Percentiles rank a stretch among this genome's conserved stretches.
Evolutionary conservation across 2,329 filamentous ascomycete genomes (phyloP).

Genomic region (Colletotrichum sp.): DNA sequence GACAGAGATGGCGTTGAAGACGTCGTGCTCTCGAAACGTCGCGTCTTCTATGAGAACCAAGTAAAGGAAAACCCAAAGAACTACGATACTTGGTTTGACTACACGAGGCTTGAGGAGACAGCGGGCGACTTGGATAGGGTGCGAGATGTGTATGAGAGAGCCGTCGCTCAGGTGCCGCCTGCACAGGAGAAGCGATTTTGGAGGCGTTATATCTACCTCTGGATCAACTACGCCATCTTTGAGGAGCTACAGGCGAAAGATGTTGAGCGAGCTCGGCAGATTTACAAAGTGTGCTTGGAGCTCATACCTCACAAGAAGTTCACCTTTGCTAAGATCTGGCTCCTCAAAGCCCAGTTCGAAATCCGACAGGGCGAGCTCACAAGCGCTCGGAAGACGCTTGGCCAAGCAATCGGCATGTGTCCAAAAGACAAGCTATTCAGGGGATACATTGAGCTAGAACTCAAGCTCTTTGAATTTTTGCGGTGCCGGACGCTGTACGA

Average conservation of each 20-base stretch:
- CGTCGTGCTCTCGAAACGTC: slow-evolving; percentile 90
- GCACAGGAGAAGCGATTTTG: slow-evolving; percentile 97
- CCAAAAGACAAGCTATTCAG: slow-evolving; percentile 96
- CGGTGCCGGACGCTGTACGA: slow-evolving; percentile 91
- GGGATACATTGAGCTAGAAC: slow-evolving; percentile 91
- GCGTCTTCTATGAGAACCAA: slow-evolving; percentile 93
- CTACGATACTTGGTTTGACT: slow-evolving; percentile 98
- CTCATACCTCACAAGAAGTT: slow-evolving; percentile 95
- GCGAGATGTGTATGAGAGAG: slow-evolving; percentile 92
- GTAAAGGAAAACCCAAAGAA: slow-evolving; percentile 94
- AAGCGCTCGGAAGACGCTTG: slow-evolving; percentile 85
- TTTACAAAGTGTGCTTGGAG: slow-evolving; percentile 87
- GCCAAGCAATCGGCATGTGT: slow-evolving; percentile 89
- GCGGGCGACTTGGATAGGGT: slow-evolving; percentile 83
- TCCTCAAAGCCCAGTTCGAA: slow-evolving; percentile 92
- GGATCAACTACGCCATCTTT: slow-evolving; percentile 96
- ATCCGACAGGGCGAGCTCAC: slow-evolving; percentile 84
- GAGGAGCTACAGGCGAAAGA: slow-evolving; percentile 90
- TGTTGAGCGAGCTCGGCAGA: slow-evolving; percentile 78
- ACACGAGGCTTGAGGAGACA: slow-evolving; percentile 86
- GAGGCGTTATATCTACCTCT: slow-evolving; percentile 96
- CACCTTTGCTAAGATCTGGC: slow-evolving; percentile 96
- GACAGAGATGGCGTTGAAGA: slow-evolving; percentile 93
- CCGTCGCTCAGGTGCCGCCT: slow-evolving; percentile 92
- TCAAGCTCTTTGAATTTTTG: slow-evolving; percentile 92